Conservation (phyloP, 805 yeast species). For the Starmerella sirachaensis region DNA sequence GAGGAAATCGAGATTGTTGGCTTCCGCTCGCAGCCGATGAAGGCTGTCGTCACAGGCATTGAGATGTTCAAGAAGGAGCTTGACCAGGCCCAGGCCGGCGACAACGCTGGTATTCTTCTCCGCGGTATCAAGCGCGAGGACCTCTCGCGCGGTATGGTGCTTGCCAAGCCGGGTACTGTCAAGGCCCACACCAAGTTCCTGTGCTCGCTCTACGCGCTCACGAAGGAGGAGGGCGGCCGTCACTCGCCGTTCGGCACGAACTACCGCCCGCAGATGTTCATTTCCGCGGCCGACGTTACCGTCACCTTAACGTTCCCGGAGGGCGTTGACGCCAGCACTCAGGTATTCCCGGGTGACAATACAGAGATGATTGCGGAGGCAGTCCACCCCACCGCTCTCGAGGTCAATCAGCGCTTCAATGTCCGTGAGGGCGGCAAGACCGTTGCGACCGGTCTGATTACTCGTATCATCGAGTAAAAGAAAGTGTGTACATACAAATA, state of each 20-base stretch:
- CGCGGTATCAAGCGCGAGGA: conserved; percentile 99
- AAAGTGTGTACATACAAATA: conserved; percentile 20
- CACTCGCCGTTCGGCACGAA: conserved; percentile 93
- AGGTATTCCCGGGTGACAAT: conserved; percentile 97
- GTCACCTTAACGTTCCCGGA: conserved; percentile 83
- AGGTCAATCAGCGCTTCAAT: conserved; percentile 96
- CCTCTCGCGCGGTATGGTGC: conserved; percentile 92
- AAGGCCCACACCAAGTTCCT: conserved; percentile 88
- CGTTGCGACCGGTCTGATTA: conserved; percentile 96
- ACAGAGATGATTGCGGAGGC: conserved; percentile 88
- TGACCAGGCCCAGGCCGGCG: conserved; percentile 97
- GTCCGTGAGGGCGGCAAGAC: conserved; percentile 99
- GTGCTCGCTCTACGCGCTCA: conserved; percentile 82
- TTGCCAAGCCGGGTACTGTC: conserved; percentile 84
- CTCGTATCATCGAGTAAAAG: conserved; percentile 62
- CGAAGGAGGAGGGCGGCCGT: conserved; percentile 99
- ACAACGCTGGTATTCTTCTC: conserved; percentile 92
- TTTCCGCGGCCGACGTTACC: conserved; percentile 94
- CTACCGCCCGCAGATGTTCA: conserved; percentile 96
- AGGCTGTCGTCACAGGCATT: conserved; percentile 94
- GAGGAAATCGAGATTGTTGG: conserved; percentile 98
- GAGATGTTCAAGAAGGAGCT: conserved; percentile 99
- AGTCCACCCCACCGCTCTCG: conserved; percentile 84
- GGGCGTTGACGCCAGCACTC: conserved; percentile 70
- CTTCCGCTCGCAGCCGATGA: conserved; percentile 69